Base-by-base conservation (phyloP, 331 rosid species). In the Dryas integrifolia region DNA sequence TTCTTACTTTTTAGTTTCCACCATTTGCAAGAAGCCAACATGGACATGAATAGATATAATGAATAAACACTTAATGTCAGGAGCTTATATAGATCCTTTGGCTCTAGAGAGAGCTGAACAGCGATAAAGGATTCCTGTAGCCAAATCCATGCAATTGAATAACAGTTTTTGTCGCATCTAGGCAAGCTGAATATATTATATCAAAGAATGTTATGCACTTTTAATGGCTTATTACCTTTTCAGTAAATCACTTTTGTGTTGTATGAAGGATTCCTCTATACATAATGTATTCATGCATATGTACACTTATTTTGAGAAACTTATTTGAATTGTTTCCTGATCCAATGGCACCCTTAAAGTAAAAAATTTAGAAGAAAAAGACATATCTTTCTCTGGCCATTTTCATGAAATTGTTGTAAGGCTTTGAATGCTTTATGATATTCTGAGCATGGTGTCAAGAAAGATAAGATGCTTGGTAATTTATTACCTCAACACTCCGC, bases 401-500 rank as follows among this genome's bases (percentile, higher is more conserved):
- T 56, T 24, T 75, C 47, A 52, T 15, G 65, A 24, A 55, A 75
- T 60, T 53, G 49, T 45, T 26, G 72, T 15, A 51, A 48, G 21
- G 45, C 45, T 30, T 49, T 38, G 15, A 30, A 26, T 4, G 13
- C 46, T 67, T 67, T 65, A 44, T 65, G 40, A 45, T 44, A 44
- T 16, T 66, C 13, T 48, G 70, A 51, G 47, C 48, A 66, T 30
- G 51, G 51, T 50, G 35, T 12, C 38, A 24, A 48, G 39, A 72
- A 40, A 38, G 55, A 48, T n/a, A 12, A 72, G 24, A 58, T 52
- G 18, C 49, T 75, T 12, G 15, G 60, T 43, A 48, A 75, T 76
- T 35, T 67, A 67, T 79, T 85, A 95, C 99, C 98, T 95, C 98
- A 75, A 87, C 84, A 30, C 99, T 95, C 66, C 52, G 85, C 69